Percentiles rank a stretch among this genome's conserved stretches.
phyloP scores from a whole-genome alignment of 306 rosid genomes.

The Luffa aegyptiaca region DNA sequence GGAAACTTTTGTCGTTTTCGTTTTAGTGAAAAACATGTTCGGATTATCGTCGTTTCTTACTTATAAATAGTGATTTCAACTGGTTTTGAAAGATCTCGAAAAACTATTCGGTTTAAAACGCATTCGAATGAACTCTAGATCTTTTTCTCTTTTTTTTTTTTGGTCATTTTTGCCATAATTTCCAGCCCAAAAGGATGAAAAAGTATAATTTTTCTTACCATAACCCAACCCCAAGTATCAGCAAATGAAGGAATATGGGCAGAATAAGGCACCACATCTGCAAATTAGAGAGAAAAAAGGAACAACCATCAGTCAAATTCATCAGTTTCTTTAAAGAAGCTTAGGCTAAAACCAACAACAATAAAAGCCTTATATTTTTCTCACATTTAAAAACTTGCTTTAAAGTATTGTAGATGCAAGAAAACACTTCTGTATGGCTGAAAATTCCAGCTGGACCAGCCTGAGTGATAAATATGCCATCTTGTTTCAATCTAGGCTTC shows the following conservation, averaged over 20 bases:
- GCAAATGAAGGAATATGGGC: slow-evolving; percentile 95
- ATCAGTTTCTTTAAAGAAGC: background rate
- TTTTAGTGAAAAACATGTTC: background rate
- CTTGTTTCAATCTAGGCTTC: slow-evolving; percentile 67
- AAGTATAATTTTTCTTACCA: slow-evolving; percentile 38
- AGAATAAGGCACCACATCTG: slow-evolving; percentile 95
- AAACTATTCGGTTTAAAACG: background rate
- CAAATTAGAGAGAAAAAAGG: slow-evolving; percentile 5
- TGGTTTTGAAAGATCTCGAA: background rate
- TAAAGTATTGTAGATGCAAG: slow-evolving; percentile 86
- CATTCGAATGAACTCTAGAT: background rate
- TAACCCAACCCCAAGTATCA: slow-evolving; percentile 97
- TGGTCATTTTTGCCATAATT: background rate
- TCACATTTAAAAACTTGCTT: slow-evolving; percentile 88
- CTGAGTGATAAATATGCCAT: slow-evolving; percentile 95
- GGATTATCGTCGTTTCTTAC: background rate
- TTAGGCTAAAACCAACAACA: background rate
- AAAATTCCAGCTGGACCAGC: slow-evolving; percentile 99
- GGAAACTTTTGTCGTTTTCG: background rate
- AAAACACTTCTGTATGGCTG: slow-evolving; percentile 87
- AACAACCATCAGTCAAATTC: background rate
- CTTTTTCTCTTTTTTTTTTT: background rate
- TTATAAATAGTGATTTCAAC: background rate
- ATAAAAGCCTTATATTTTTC: slow-evolving; percentile 7
- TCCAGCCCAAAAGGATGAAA: background rate